Evolutionary conservation across 2,329 filamentous ascomycete species (phyloP).

Genomic region (Xylariomycetidae sp.): DNA sequence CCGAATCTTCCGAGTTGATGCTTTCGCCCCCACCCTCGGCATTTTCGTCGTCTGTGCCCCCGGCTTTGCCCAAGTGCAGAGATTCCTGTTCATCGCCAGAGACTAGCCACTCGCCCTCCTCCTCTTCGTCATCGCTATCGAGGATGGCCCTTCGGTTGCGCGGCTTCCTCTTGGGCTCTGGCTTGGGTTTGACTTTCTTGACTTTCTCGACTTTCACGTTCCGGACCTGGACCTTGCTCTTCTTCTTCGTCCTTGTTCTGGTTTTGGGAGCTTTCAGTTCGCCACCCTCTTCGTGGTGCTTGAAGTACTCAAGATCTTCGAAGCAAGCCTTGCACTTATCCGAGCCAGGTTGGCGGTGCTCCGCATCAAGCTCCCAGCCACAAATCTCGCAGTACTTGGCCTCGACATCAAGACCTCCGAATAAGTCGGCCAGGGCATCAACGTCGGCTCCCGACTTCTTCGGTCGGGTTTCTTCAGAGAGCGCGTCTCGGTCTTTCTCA

Average conservation of each 20-base stretch:
- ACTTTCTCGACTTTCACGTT: constrained; percentile 22
- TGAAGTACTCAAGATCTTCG: constrained; percentile 63
- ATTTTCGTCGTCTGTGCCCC: constrained; percentile 82
- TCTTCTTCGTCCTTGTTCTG: constrained; percentile 29
- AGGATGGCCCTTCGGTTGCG: constrained; percentile 35
- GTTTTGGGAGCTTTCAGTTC: constrained; percentile 32
- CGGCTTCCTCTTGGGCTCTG: constrained; percentile 26
- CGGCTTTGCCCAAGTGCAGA: constrained; percentile 65
- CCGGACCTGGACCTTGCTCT: constrained; percentile 24
- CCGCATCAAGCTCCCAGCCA: constrained; percentile 57
- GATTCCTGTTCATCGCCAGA: constrained; percentile 57
- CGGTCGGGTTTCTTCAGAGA: constrained; percentile 56
- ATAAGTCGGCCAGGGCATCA: constrained; percentile 78
- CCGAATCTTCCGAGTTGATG: constrained; percentile 65
- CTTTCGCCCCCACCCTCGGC: constrained; percentile 81
- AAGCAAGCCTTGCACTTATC: constrained; percentile 67
- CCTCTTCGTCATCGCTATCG: constrained; percentile 55
- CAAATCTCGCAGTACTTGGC: constrained; percentile 80
- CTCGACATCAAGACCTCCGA: constrained; percentile 75
- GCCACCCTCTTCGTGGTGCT: constrained; percentile 36
- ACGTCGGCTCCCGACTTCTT: constrained; percentile 57
- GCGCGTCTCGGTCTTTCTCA: constrained; percentile 78
- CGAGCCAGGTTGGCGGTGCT: constrained; percentile 33
- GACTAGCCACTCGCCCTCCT: constrained; percentile 75
- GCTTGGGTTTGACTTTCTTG: constrained; percentile 23